phyloP scores from a whole-genome alignment of 2,329 filamentous ascomycete genomes.

The Ophiostoma triangulosporum region DNA sequence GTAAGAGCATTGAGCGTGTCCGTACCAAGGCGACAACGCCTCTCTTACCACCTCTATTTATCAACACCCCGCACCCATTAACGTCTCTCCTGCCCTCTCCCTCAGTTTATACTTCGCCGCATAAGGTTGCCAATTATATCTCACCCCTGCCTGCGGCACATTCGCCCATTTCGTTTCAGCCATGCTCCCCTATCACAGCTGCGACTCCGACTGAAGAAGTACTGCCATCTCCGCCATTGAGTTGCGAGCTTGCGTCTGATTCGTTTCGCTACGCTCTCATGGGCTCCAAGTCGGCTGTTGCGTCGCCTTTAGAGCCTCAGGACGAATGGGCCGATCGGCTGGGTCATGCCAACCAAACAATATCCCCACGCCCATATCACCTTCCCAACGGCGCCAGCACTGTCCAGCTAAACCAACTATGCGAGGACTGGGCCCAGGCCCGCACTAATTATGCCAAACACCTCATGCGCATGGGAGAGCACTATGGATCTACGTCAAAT shows the following conservation, averaged over 20 bases:
- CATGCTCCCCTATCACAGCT: background rate
- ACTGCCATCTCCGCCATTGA: conserved; percentile 57
- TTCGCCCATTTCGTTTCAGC: background rate
- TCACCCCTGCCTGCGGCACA: background rate
- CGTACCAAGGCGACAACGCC: conserved; percentile 61
- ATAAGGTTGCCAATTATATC: conserved; percentile 40
- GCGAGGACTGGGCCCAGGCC: conserved; percentile 70
- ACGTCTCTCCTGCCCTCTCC: conserved; percentile 29
- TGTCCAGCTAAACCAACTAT: conserved; percentile 45
- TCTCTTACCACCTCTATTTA: conserved; percentile 69
- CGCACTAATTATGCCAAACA: conserved; percentile 82
- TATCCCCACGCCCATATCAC: conserved; percentile 67
- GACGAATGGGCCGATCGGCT: conserved; percentile 77
- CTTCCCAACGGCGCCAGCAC: conserved; percentile 33
- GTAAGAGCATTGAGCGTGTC: conserved; percentile 41
- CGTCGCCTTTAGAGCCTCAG: conserved; percentile 27
- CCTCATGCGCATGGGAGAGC: conserved; percentile 73
- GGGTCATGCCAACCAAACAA: conserved; percentile 88
- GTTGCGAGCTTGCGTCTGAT: conserved; percentile 60
- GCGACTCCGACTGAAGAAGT: conserved; percentile 2
- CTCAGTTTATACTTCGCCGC: conserved; percentile 54
- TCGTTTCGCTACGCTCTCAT: conserved; percentile 47
- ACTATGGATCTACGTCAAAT: conserved; percentile 81
- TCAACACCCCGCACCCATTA: conserved; percentile 29
- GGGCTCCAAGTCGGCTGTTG: conserved; percentile 31